These are phyloP conservation scores for Heterococcus sp. DNA, from an alignment of 108 stramenopile genomes.

Conservation along the genomic window DNA sequence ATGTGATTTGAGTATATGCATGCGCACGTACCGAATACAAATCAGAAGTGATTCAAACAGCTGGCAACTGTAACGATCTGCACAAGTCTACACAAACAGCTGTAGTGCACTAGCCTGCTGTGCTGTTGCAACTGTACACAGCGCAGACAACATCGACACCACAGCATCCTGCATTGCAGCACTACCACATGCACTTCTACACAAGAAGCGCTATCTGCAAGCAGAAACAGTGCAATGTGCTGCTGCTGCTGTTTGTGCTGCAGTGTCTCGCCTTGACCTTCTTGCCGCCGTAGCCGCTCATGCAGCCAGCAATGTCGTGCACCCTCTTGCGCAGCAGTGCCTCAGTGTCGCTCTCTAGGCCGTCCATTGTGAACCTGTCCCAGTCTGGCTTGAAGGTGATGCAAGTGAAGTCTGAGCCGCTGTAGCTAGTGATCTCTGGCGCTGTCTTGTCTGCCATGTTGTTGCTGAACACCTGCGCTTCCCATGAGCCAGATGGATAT, in stretches of 20 bases:
- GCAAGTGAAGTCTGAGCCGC: slow-evolving; percentile 81
- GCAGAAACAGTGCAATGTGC: neutral
- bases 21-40: too few relatives aligned
- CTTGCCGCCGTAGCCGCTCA: neutral
- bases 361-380: slow-evolving; percentile 81
- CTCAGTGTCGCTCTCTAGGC: slow-evolving; percentile 83
- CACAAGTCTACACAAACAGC: too few relatives aligned
- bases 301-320: neutral
- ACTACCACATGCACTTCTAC: neutral
- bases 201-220: neutral
- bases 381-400: slow-evolving; percentile 95
- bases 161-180: neutral
- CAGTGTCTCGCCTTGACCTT: neutral
- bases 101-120: too few relatives aligned
- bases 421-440: neutral
- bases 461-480: slow-evolving; percentile 69
- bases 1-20: too few relatives aligned
- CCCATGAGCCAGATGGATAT: too few relatives aligned
- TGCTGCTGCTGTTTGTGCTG: neutral
- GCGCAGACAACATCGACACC: neutral
- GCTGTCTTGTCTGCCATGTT: slow-evolving; percentile 78
- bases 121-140: too few relatives aligned
- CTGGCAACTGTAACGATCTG: too few relatives aligned
- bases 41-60: too few relatives aligned
- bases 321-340: slow-evolving; percentile 58